Percentiles rank a stretch among this genome's conserved stretches.
These are phyloP conservation scores for Camelina hispida DNA, from an alignment of 345 rosid species.

Conservation along the genomic window DNA sequence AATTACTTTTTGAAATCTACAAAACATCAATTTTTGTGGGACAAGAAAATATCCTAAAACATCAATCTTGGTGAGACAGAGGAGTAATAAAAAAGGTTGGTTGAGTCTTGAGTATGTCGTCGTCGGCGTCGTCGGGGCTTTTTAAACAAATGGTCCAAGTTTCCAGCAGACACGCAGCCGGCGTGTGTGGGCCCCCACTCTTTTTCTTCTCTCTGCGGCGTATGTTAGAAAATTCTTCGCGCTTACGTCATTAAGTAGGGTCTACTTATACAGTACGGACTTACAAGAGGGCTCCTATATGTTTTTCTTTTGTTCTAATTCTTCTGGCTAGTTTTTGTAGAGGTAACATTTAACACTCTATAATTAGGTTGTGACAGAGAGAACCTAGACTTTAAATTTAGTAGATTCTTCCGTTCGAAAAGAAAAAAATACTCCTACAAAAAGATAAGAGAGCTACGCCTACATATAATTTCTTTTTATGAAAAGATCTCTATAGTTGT, in stretches of 20 bases:
- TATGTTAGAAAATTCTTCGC: slow-evolving; percentile 26
- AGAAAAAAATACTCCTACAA: too few relatives aligned
- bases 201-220: slow-evolving; percentile 1
- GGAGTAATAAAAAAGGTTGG: too few relatives aligned
- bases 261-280: slow-evolving; percentile 25
- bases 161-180: slow-evolving; percentile 57
- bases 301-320: not conserved
- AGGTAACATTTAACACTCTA: not conserved
- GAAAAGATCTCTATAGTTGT: not conserved
- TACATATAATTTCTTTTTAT: too few relatives aligned
- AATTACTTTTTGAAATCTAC: too few relatives aligned
- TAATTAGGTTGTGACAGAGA: not conserved
- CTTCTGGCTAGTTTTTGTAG: not conserved
- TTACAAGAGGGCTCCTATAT: not conserved
- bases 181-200: slow-evolving; percentile 35
- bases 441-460: too few relatives aligned
- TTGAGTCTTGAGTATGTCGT: not conserved
- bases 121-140: slow-evolving; percentile 3
- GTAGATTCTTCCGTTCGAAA: not conserved
- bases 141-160: slow-evolving; percentile 30
- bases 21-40: too few relatives aligned
- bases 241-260: slow-evolving; percentile 39
- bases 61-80: too few relatives aligned
- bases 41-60: too few relatives aligned
- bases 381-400: slow-evolving; percentile 9